Conservation (phyloP, 306 rosid genomes). For the Prosopis cineraria region DNA sequence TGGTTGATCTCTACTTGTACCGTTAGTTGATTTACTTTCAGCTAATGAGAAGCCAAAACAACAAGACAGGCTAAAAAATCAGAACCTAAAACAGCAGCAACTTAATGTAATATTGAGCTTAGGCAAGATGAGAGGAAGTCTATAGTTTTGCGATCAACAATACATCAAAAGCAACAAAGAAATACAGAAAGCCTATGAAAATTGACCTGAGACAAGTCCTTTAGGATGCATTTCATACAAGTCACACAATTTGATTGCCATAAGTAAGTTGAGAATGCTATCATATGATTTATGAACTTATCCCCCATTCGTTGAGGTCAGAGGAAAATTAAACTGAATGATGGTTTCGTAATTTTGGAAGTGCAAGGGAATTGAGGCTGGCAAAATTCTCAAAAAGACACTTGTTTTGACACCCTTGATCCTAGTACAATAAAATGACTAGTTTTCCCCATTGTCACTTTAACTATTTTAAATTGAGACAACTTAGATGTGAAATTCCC, state of each 20-base stretch:
- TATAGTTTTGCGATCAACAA: neutral
- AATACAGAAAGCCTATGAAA: conserved; percentile 14
- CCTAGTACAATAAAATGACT: neutral
- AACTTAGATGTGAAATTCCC: neutral
- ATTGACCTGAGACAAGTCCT: conserved; percentile 41
- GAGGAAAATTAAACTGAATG: neutral
- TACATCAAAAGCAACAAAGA: neutral
- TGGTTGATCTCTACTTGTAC: conserved; percentile 79
- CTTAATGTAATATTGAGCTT: neutral
- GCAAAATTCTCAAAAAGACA: neutral
- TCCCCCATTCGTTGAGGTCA: conserved; percentile 21
- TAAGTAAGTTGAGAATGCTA: neutral
- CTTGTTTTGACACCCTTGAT: neutral
- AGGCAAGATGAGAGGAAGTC: neutral
- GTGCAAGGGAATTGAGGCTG: neutral
- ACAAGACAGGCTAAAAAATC: conserved; percentile 10
- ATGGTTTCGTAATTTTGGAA: neutral
- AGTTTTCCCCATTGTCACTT: neutral
- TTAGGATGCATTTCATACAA: neutral
- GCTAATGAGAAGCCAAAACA: conserved; percentile 32
- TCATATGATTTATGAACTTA: neutral
- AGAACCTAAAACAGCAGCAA: conserved; percentile 11
- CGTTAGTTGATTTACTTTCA: conserved; percentile 68
- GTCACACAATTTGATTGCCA: neutral
- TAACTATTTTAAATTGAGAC: neutral